These are phyloP conservation scores for Pseudogymnoascus sp. DNA, from an alignment of 2,329 filamentous ascomycete species.

Conservation along the genomic window DNA sequence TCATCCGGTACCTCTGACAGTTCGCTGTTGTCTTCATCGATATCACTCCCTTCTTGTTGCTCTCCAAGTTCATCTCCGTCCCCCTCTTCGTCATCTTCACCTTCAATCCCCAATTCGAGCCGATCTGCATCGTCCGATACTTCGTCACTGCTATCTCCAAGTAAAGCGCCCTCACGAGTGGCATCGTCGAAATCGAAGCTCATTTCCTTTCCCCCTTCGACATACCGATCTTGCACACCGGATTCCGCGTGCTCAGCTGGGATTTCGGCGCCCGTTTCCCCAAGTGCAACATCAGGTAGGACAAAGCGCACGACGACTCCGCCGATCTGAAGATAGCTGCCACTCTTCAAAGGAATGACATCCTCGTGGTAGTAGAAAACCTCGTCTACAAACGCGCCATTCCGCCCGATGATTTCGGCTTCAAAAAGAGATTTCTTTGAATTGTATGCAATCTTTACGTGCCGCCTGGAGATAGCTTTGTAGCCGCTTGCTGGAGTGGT, in stretches of 20 bases:
- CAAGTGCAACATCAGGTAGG: conserved; percentile 54
- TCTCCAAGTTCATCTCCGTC: conserved; percentile 26
- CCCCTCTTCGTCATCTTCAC: conserved; percentile 19
- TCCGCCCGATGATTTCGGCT: conserved; percentile 48
- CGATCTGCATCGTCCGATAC: conserved; percentile 21
- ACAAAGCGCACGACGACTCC: conserved; percentile 60
- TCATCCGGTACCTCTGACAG: conserved; percentile 16
- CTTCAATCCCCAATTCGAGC: conserved; percentile 12
- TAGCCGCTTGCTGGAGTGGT: conserved; percentile 54
- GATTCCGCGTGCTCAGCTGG: conserved; percentile 38
- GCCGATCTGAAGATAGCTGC: conserved; percentile 63
- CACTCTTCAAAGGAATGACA: conserved; percentile 52
- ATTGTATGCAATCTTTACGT: conserved; percentile 66
- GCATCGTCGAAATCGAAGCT: conserved; percentile 64
- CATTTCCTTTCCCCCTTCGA: conserved; percentile 59
- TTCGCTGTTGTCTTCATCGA: conserved; percentile 21
- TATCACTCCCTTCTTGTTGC: conserved; percentile 20
- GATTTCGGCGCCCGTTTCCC: conserved; percentile 51
- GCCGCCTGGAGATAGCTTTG: conserved; percentile 65
- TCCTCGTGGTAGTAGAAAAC: conserved; percentile 44
- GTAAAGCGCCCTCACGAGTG: conserved; percentile 45
- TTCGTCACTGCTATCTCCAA: conserved; percentile 45
- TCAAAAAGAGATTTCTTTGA: conserved; percentile 55
- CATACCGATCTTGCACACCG: conserved; percentile 41
- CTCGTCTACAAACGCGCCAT: conserved; percentile 63